Evolutionary conservation across 768 basidiomycete genomes (phyloP), one percentile per base, ranked within the genome.

Genomic region (Auricularia sp.): DNA sequence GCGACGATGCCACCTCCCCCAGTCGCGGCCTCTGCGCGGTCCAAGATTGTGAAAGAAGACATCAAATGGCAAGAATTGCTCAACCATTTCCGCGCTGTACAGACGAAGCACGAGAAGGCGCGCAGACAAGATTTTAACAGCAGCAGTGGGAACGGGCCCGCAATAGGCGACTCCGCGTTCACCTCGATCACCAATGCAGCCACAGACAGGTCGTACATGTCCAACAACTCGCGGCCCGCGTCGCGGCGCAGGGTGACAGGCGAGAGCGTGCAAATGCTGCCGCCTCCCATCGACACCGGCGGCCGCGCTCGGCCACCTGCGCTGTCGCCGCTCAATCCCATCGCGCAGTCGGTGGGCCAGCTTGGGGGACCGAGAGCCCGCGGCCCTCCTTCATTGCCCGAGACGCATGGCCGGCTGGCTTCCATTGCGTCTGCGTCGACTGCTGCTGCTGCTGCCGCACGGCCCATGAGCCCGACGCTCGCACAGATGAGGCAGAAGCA

Each of bases 41-140:
- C 92, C 3, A 96, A 96, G 73, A 71, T 87, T 0, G 78, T 81
- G 3, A 83, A 90, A 33, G 93, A 91, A 53, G 93, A 97, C 62
- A 97, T 99, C 73, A 98, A 97, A 72, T 99, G 97, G 97, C 87
- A 88, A 71, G 97, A 98, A 66, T 81, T 99, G 0, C 82, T 98
- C 10, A 81, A 83, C 3, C 97, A 99, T 74, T 99, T 99, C 79
- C 87, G 95, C 18, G 78, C 84, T 0, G 86, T 97, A 1, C 97
- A 99, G 74, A 80, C 83, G 39, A 89, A 87, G 69, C 95, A 98
- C 72, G 95, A 98, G 77, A 95, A 94, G 72, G 85, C 93, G 3
- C 84, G 94, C 35, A 80, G 95, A 43, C 87, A 85, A 67, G 84
- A 87, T 0, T 76, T 88, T 6, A 89, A 88, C n/a, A 76, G 80